These are phyloP conservation scores for Trametes cubensis DNA, from an alignment of 768 basidiomycete genomes.

Conservation along the genomic window DNA sequence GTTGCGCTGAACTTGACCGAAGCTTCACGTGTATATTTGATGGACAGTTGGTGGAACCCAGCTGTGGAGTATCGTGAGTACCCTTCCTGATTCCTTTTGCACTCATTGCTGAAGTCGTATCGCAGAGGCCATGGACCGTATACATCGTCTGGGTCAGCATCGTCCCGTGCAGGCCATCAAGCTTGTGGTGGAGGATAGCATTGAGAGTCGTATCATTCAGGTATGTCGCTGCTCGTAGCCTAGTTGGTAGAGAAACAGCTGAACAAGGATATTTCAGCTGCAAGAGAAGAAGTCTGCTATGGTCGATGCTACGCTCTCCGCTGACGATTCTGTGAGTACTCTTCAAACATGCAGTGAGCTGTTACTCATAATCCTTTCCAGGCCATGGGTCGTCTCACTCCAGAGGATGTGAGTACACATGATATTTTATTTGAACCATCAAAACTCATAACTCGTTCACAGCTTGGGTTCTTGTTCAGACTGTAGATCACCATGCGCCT, in stretches of 20 bases:
- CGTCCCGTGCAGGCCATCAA: conserved; percentile 94
- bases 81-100: background rate
- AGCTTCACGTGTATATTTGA: conserved; percentile 91
- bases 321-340: conserved; percentile 75
- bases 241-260: background rate
- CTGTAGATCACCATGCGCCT: conserved; percentile 36
- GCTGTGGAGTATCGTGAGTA: conserved; percentile 87
- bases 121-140: conserved; percentile 95
- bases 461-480: conserved; percentile 64
- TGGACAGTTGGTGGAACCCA: conserved; percentile 99
- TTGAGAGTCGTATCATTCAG: conserved; percentile 93
- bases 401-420: conserved; percentile 57
- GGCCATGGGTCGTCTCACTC: conserved; percentile 94
- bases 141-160: conserved; percentile 93
- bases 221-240: conserved; percentile 36
- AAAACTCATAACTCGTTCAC: background rate
- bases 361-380: conserved; percentile 33
- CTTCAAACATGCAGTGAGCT: background rate
- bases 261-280: too few relatives aligned
- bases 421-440: too few relatives aligned
- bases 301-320: conserved; percentile 84
- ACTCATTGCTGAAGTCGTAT: conserved; percentile 8
- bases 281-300: conserved; percentile 79
- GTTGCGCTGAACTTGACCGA: conserved; percentile 89
- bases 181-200: conserved; percentile 93